A percentile compares a stretch with the other conserved stretches of the same genome.
phyloP scores from a whole-genome alignment of 148 eudicot species.

The Rhododendron molle region DNA sequence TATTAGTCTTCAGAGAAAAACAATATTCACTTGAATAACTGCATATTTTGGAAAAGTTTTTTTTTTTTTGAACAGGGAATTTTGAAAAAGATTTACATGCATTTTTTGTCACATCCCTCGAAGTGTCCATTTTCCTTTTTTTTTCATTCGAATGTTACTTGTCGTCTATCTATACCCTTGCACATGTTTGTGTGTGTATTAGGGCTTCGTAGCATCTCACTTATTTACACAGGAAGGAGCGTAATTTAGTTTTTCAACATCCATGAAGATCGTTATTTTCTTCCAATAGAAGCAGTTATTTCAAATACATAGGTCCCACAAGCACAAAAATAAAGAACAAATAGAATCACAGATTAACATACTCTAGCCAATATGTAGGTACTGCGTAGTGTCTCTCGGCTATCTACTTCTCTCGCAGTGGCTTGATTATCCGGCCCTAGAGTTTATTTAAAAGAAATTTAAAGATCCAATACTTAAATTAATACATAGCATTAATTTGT shows the following conservation, averaged over 20 bases:
- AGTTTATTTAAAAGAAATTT: neutral
- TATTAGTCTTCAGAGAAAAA: neutral
- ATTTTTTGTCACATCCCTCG: neutral
- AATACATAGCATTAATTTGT: neutral
- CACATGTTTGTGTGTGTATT: neutral
- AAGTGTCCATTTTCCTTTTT: neutral
- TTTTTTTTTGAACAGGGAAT: neutral
- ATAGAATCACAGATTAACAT: neutral
- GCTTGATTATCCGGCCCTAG: neutral
- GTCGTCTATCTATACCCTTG: neutral
- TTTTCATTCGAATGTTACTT: neutral
- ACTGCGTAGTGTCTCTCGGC: neutral
- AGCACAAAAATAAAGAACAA: neutral
- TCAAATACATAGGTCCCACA: neutral
- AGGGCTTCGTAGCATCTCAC: neutral
- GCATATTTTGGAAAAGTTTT: too few species aligned
- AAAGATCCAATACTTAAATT: neutral
- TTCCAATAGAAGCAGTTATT: neutral
- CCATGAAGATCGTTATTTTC: neutral
- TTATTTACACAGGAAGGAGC: neutral
- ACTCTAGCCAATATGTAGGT: neutral
- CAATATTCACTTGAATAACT: neutral
- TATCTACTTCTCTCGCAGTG: neutral
- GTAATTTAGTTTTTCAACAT: neutral
- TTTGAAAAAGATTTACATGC: neutral